Conservation (phyloP, 352 stramenopile species). For the Phytophthora aleatoria region DNA sequence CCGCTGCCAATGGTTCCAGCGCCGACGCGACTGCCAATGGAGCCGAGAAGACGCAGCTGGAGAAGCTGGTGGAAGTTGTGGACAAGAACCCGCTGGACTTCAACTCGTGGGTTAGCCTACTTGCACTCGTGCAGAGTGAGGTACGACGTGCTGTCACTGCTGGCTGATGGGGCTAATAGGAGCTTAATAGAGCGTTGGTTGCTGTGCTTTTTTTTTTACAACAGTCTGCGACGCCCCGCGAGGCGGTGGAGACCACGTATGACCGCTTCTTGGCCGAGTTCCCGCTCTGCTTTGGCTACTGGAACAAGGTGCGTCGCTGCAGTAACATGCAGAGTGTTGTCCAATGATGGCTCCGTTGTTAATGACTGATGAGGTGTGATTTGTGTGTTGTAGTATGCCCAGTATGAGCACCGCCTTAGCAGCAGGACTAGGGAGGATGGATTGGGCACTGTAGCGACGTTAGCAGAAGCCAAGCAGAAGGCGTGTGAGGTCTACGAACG, state of each 20-base stretch:
- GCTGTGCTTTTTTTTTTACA: background rate
- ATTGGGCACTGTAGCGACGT: slow-evolving; percentile 39
- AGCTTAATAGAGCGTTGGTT: slow-evolving; percentile 1
- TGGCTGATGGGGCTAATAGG: background rate
- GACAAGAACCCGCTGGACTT: slow-evolving; percentile 80
- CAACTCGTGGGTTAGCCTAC: slow-evolving; percentile 76
- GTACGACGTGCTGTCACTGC: slow-evolving; percentile 24
- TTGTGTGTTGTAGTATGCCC: slow-evolving; percentile 53
- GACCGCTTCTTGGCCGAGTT: slow-evolving; percentile 78
- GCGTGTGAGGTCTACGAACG: slow-evolving; percentile 71
- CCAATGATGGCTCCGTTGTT: background rate
- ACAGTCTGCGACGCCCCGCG: slow-evolving; percentile 42
- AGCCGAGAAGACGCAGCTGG: slow-evolving; percentile 42
- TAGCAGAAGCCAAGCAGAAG: slow-evolving; percentile 47
- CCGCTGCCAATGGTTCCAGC: slow-evolving; percentile 10
- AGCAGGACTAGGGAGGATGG: slow-evolving; percentile 49
- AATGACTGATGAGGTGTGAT: background rate
- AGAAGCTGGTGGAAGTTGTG: slow-evolving; percentile 57
- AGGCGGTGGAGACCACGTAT: slow-evolving; percentile 71
- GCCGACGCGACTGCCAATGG: slow-evolving; percentile 11
- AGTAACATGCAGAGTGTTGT: background rate
- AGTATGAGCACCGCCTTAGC: slow-evolving; percentile 60
- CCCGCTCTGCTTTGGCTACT: slow-evolving; percentile 86
- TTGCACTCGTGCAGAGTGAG: slow-evolving; percentile 74
- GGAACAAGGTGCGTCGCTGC: slow-evolving; percentile 69